phyloP scores from a whole-genome alignment of 148 eudicot species.

The Chenopodium berlandieri region DNA sequence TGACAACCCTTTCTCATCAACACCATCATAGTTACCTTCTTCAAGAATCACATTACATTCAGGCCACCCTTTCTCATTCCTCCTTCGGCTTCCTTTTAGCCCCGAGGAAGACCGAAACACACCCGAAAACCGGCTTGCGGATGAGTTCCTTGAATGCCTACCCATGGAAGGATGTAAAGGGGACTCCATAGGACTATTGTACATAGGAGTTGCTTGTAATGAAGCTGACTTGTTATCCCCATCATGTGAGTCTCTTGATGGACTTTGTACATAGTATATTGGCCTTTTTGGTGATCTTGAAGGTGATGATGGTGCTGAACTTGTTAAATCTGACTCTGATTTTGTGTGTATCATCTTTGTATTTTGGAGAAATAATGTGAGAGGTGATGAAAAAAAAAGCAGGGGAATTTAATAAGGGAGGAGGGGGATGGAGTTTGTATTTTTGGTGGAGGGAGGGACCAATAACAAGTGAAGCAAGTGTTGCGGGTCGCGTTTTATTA shows the following conservation, averaged over 20 bases:
- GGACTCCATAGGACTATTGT: conserved; percentile 77
- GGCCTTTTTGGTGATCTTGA: conserved; percentile 82
- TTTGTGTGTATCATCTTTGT: conserved; percentile 63
- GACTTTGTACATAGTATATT: conserved; percentile 82
- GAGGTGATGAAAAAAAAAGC: neutral
- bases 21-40: conserved; percentile 75
- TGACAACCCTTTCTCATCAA: conserved; percentile 50
- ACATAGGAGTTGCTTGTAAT: conserved; percentile 72
- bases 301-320: conserved; percentile 91
- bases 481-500: conserved; percentile 19
- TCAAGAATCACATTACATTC: conserved; percentile 93
- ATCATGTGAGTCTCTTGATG: conserved; percentile 91
- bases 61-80: conserved; percentile 97
- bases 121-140: conserved; percentile 90
- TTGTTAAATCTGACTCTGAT: conserved; percentile 88
- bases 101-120: conserved; percentile 87
- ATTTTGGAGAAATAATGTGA: neutral
- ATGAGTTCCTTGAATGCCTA: conserved; percentile 91
- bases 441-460: neutral
- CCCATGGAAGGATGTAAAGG: conserved; percentile 86
- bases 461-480: conserved; percentile 8
- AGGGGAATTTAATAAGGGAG: conserved; percentile 12
- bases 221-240: conserved; percentile 73
- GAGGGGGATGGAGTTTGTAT: conserved; percentile 5
- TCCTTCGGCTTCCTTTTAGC: conserved; percentile 51